Percentiles rank a stretch among this genome's conserved stretches.
These are phyloP conservation scores for Fragaria ananassa DNA, from an alignment of 306 rosid species.

Conservation along the genomic window DNA sequence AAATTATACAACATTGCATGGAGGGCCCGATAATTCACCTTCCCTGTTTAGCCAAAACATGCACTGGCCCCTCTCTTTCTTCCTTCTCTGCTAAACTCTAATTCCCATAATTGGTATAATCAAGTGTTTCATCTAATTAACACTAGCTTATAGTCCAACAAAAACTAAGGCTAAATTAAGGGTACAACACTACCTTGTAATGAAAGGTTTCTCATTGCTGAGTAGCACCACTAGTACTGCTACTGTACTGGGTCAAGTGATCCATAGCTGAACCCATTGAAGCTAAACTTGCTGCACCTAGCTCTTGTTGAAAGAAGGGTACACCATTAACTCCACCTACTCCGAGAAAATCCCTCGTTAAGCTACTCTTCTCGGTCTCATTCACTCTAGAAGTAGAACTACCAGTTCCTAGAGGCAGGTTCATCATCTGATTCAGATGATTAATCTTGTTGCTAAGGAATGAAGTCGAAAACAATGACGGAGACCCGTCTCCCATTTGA, in stretches of 20 bases:
- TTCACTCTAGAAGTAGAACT: neutral
- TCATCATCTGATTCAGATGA: slow-evolving; percentile 2
- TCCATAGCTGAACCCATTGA: slow-evolving; percentile 43
- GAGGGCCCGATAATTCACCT: slow-evolving; percentile 29
- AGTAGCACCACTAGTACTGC: slow-evolving; percentile 18
- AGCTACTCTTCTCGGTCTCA: slow-evolving; percentile 8
- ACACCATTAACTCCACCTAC: slow-evolving; percentile 37
- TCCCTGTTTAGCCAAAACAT: slow-evolving; percentile 25
- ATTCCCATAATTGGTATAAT: slow-evolving; percentile 3
- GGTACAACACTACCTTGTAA: slow-evolving; percentile 10
- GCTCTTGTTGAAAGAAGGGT: slow-evolving; percentile 49
- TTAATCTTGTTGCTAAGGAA: slow-evolving; percentile 20
- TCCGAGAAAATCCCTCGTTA: slow-evolving; percentile 84
- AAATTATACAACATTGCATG: slow-evolving; percentile 29
- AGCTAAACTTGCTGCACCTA: slow-evolving; percentile 40
- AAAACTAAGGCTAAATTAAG: neutral
- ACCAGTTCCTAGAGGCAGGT: neutral
- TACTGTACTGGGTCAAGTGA: slow-evolving; percentile 36
- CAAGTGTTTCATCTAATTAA: slow-evolving; percentile 19
- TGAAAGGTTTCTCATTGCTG: slow-evolving; percentile 26
- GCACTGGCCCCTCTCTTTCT: slow-evolving; percentile 28
- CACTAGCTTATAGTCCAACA: slow-evolving; percentile 27
- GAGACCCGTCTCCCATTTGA: slow-evolving; percentile 20
- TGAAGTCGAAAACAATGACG: slow-evolving; percentile 23
- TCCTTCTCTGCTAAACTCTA: slow-evolving; percentile 1